Evolutionary conservation across 371 early-diverging fungal species (phyloP), one percentile per base, ranked within the genome.

Genomic region (Lichtheimia ornata): DNA sequence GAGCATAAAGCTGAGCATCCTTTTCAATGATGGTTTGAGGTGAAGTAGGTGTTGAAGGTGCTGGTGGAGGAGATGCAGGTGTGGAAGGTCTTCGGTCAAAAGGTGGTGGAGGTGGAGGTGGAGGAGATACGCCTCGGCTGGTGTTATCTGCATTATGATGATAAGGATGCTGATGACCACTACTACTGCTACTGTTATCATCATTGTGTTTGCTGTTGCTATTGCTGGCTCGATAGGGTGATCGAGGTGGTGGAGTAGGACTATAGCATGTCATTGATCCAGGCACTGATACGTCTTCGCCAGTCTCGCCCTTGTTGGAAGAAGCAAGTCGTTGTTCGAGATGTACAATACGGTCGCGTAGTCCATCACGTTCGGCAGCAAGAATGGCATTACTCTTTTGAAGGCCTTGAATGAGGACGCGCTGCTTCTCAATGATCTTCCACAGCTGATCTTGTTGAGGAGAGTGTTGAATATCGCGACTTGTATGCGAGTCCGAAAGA

Each of bases 401-500:
- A 47, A 84, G 79, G 52, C 88, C 87, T 59, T 91, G 91, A 61
- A 95, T 92, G 64, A 92, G 89, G 62, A 80, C 71, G 63, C 93
- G 77, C 75, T 94, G 95, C 56, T 91, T 89, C 72, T 96, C 94
- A 64, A 94, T 90, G 63, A 94, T 90, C 68, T 88, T 91, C 92
- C 94, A 94, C 30, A 96, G 85, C 63, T 91, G 91, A 45, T 91
- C 91, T 61, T 93, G 93, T 67, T 94, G 22, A 17, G 22, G 94
- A 9, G 56, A 41, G 50, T 28, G 59, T 24, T 14, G 51, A 15
- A 52, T 52, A 52, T 52, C 28, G 14, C 28, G 52, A 28, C 52
- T 52, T 15, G 52, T 52, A 4, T 25, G 25, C 3, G 52, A 27
- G n/a, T 17, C 15, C 14, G 28, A 12, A 41, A 7, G 17, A 41